Evolutionary conservation across 2,329 filamentous ascomycete genomes (phyloP).

Genomic region (Seiridium cupressi): DNA sequence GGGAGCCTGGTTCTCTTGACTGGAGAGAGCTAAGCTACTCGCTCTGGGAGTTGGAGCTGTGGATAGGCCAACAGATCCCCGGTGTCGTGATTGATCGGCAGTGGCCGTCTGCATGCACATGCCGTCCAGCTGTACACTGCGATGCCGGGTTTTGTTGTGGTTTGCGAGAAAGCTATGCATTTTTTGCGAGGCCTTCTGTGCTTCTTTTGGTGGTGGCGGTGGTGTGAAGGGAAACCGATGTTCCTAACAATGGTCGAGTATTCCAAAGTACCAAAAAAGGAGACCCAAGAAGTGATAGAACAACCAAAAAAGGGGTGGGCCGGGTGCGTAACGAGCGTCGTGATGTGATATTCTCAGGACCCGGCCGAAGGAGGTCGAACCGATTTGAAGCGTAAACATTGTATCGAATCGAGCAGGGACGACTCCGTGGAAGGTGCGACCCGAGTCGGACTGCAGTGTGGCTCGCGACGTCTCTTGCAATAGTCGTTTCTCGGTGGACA

Average conservation of each 20-base stretch:
- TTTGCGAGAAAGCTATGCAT: constrained; percentile 42
- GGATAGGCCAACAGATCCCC: constrained; percentile 19
- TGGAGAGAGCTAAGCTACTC: constrained; percentile 31
- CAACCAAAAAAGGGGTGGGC: constrained; percentile 33
- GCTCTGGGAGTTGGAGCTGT: constrained; percentile 28
- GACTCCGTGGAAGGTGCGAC: constrained; percentile 4
- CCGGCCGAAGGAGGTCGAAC: constrained; percentile 4
- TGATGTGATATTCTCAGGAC: constrained; percentile 14
- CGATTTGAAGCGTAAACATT: constrained; percentile 9
- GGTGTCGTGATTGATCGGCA: constrained; percentile 13
- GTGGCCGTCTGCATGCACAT: constrained; percentile 14
- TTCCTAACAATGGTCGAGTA: constrained; percentile 32
- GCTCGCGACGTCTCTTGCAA: constrained; percentile 20
- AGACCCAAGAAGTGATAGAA: constrained; percentile 48
- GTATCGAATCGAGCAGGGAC: background rate
- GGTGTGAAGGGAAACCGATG: constrained; percentile 24
- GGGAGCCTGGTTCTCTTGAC: constrained; percentile 36
- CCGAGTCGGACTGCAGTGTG: constrained; percentile 10
- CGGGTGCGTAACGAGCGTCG: constrained; percentile 23
- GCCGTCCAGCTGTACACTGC: constrained; percentile 48
- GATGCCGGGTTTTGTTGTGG: constrained; percentile 42
- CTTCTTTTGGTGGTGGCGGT: constrained; percentile 14
- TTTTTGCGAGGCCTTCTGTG: constrained; percentile 17
- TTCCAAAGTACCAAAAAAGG: constrained; percentile 32
- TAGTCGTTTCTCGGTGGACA: constrained; percentile 15